A percentile compares a stretch with the other conserved stretches of the same genome.
Evolutionary conservation across 2,329 filamentous ascomycete genomes (phyloP).

Genomic region (Fusarium pseudograminearum): DNA sequence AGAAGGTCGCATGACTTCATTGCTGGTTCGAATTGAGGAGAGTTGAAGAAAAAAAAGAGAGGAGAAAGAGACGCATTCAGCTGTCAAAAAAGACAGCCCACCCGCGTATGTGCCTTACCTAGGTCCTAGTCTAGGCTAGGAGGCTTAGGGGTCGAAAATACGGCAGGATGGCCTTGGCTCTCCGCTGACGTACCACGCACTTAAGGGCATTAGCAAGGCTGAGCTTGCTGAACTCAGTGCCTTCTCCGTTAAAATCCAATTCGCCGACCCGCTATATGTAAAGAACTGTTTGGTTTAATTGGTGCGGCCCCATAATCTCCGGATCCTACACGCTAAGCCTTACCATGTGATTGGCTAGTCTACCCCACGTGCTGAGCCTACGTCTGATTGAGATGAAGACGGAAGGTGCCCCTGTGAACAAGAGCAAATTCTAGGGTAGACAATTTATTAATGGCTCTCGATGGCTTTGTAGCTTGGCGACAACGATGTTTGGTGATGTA

Average conservation of each 20-base stretch:
- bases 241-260: background rate
- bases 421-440: background rate
- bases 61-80: conserved; percentile 2
- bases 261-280: background rate
- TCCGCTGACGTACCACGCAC: background rate
- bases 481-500: background rate
- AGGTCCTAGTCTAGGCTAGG: background rate
- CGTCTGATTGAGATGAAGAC: background rate
- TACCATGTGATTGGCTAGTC: background rate
- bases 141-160: background rate
- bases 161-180: background rate
- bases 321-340: background rate
- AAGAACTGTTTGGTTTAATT: background rate
- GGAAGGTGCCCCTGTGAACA: background rate
- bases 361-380: background rate
- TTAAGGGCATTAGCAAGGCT: background rate
- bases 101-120: background rate
- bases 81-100: conserved; percentile 1
- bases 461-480: background rate
- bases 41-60: background rate
- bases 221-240: background rate
- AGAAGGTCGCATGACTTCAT: conserved; percentile 47
- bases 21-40: conserved; percentile 10
- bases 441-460: background rate
- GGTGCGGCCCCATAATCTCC: background rate